Conservation (phyloP, 2,329 filamentous ascomycete genomes). For the Coniochaeta sp. region DNA sequence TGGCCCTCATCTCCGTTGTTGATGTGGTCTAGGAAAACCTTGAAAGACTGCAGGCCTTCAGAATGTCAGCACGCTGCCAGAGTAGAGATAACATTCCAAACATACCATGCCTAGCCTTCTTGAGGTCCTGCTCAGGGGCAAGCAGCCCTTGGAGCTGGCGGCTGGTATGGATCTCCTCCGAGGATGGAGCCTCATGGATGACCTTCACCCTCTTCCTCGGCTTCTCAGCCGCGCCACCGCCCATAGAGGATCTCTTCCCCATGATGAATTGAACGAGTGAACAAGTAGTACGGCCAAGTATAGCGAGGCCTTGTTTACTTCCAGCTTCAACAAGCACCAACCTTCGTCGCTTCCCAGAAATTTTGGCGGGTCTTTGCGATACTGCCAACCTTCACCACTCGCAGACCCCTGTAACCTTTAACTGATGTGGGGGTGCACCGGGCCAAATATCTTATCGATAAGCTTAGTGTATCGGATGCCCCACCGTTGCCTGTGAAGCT, state of each 20-base stretch:
- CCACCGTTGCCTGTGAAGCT: neutral
- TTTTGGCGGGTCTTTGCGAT: constrained; percentile 1
- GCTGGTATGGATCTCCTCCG: constrained; percentile 54
- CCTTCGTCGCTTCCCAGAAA: constrained; percentile 2
- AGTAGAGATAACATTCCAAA: neutral
- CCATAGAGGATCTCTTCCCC: constrained; percentile 36
- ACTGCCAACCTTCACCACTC: constrained; percentile 1
- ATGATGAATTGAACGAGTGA: constrained; percentile 20
- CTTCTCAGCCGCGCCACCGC: constrained; percentile 30
- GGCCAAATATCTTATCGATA: neutral
- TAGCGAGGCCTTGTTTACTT: neutral
- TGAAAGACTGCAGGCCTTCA: constrained; percentile 61
- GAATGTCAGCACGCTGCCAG: no score
- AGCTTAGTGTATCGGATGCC: neutral
- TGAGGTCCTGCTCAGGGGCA: constrained; percentile 62
- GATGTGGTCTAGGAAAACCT: constrained; percentile 63
- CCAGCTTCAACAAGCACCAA: neutral
- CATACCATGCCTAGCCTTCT: constrained; percentile 58
- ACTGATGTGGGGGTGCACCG: neutral
- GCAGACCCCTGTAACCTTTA: neutral
- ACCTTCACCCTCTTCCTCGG: constrained; percentile 49
- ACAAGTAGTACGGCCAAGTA: neutral
- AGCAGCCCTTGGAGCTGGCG: constrained; percentile 64
- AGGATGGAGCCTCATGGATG: constrained; percentile 49
- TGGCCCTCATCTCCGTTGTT: constrained; percentile 41